phyloP scores from a whole-genome alignment of 192 early-diverging fungal species.

The Coemansia sp. region DNA sequence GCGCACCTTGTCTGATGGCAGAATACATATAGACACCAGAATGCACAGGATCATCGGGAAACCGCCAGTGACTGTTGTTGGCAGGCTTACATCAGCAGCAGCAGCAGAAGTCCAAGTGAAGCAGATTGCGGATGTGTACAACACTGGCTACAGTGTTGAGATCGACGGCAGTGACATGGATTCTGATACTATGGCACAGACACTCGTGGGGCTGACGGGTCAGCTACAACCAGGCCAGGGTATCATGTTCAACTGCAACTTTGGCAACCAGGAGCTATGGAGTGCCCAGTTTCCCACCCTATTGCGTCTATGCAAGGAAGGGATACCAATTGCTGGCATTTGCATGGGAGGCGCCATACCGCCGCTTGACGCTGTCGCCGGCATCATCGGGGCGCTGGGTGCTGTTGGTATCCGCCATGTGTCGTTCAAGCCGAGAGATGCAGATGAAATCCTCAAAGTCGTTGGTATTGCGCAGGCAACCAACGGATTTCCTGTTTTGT shows the following conservation, averaged over 20 bases:
- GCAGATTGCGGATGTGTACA: conserved; percentile 82
- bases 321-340: conserved; percentile 90
- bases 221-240: conserved; percentile 76
- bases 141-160: conserved; percentile 89
- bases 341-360: conserved; percentile 93
- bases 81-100: conserved; percentile 93
- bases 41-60: conserved; percentile 82
- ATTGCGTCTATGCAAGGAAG: conserved; percentile 75
- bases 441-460: conserved; percentile 74
- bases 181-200: conserved; percentile 69
- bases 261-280: conserved; percentile 88
- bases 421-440: conserved; percentile 83
- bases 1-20: conserved; percentile 51
- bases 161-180: conserved; percentile 88
- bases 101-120: conserved; percentile 62
- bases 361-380: conserved; percentile 77
- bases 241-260: conserved; percentile 88
- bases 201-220: conserved; percentile 71
- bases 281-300: conserved; percentile 73
- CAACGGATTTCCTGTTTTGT: conserved; percentile 79
- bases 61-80: conserved; percentile 91
- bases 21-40: conserved; percentile 81
- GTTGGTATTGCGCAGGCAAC: conserved; percentile 81
- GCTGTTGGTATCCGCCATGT: conserved; percentile 73
- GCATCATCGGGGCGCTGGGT: conserved; percentile 74